phyloP scores from a whole-genome alignment of 139 green algal genomes.

The Coelastrella sp. region DNA sequence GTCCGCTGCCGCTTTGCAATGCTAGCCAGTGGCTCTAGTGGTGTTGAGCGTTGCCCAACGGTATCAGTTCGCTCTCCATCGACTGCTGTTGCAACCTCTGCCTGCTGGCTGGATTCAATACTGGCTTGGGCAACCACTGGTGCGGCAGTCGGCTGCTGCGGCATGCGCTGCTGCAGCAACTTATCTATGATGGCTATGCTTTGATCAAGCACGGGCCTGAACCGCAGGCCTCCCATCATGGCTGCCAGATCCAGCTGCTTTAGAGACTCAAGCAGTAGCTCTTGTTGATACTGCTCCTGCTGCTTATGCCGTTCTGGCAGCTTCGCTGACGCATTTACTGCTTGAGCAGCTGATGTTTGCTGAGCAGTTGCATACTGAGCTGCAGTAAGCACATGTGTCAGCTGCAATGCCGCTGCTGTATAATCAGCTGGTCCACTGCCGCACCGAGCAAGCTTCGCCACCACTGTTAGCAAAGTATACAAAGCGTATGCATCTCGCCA shows the following conservation, averaged over 20 bases:
- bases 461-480: conserved; percentile 64
- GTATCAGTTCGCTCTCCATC: too few relatives aligned
- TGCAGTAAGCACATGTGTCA: background rate
- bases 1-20: background rate
- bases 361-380: background rate
- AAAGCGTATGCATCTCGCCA: conserved; percentile 89
- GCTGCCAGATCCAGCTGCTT: conserved; percentile 82
- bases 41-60: too few relatives aligned
- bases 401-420: background rate
- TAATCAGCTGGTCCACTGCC: background rate
- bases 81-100: too few relatives aligned
- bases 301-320: background rate
- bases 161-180: background rate
- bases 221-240: conserved; percentile 86
- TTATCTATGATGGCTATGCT: conserved; percentile 51
- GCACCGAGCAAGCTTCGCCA: conserved; percentile 22
- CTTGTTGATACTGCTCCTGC: background rate
- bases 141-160: background rate
- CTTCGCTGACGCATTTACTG: conserved; percentile 21
- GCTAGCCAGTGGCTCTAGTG: background rate
- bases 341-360: background rate
- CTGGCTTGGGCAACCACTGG: conserved; percentile 10
- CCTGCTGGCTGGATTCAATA: background rate
- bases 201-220: conserved; percentile 61
- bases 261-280: conserved; percentile 49